Evolutionary conservation across 192 early-diverging fungal genomes (phyloP).

Genomic region (Cetraspora pellucida): DNA sequence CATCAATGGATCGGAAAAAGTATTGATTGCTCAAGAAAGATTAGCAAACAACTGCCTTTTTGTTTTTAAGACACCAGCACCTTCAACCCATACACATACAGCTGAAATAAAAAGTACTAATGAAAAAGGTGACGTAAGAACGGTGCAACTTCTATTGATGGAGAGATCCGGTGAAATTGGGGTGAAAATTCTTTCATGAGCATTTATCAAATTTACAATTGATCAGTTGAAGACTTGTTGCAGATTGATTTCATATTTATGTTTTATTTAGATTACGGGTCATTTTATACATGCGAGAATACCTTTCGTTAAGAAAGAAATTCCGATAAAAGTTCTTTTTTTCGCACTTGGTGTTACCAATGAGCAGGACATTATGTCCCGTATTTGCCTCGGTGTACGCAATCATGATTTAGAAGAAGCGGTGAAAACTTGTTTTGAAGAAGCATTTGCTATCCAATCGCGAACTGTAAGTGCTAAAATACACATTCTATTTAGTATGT

Average conservation of each 20-base stretch:
- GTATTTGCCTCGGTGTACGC: slow-evolving; percentile 94
- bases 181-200: no score
- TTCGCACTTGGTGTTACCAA: slow-evolving; percentile 90
- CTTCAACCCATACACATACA: slow-evolving; percentile 74
- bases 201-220: no score
- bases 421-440: slow-evolving; percentile 94
- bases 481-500: neutral
- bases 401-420: slow-evolving; percentile 93
- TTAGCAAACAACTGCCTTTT: slow-evolving; percentile 97
- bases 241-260: neutral
- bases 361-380: slow-evolving; percentile 91
- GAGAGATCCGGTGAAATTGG: neutral
- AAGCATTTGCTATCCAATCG: slow-evolving; percentile 95
- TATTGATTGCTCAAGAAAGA: slow-evolving; percentile 98
- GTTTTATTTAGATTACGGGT: slow-evolving; percentile 46
- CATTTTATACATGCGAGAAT: slow-evolving; percentile 85
- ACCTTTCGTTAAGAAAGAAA: slow-evolving; percentile 89
- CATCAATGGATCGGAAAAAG: slow-evolving; percentile 99
- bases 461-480: neutral
- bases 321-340: slow-evolving; percentile 94
- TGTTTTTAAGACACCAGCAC: slow-evolving; percentile 85
- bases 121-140: slow-evolving; percentile 85
- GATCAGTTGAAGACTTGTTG: no score
- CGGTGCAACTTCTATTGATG: slow-evolving; percentile 48
- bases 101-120: slow-evolving; percentile 88